A percentile compares a stretch with the other conserved stretches of the same genome.
phyloP scores from a whole-genome alignment of 768 basidiomycete genomes.

The Cyclocybe cylindracea region DNA sequence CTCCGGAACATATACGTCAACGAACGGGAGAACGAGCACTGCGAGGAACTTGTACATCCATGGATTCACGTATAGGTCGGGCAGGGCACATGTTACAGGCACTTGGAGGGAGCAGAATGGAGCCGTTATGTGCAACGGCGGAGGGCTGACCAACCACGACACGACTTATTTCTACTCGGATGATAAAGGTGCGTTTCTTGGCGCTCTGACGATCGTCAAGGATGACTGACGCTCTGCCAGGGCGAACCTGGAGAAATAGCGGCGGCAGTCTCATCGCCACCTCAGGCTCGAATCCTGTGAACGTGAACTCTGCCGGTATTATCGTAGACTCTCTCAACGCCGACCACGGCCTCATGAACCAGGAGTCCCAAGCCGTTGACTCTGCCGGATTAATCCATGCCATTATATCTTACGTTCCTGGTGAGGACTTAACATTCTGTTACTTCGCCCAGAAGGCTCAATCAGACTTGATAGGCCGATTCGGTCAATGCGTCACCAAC shows the following conservation, averaged over 20 bases:
- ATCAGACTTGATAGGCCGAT: conserved; percentile 33
- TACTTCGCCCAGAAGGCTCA: background rate
- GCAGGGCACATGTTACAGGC: conserved; percentile 42
- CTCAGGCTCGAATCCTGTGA: conserved; percentile 41
- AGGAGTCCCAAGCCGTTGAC: conserved; percentile 50
- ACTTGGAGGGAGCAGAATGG: conserved; percentile 48
- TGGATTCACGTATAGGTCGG: conserved; percentile 42
- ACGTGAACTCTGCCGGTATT: conserved; percentile 44
- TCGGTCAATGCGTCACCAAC: conserved; percentile 45
- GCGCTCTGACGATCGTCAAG: background rate
- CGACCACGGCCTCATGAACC: conserved; percentile 54
- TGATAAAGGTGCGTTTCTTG: conserved; percentile 35
- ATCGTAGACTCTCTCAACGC: conserved; percentile 45
- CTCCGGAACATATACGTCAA: conserved; percentile 42
- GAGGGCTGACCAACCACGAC: conserved; percentile 49
- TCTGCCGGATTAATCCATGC: conserved; percentile 44
- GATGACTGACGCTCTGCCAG: conserved; percentile 18
- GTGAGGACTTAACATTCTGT: conserved; percentile 18
- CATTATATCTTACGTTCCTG: conserved; percentile 51
- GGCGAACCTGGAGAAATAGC: conserved; percentile 46
- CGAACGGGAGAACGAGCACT: conserved; percentile 39
- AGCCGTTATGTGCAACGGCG: conserved; percentile 42
- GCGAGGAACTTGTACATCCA: conserved; percentile 50
- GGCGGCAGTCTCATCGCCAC: conserved; percentile 38
- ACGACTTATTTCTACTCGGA: conserved; percentile 48